A percentile compares a stretch with the other conserved stretches of the same genome.
Evolutionary conservation across 345 rosid genomes (phyloP).

Genomic region (Lenwebbia sp.): DNA sequence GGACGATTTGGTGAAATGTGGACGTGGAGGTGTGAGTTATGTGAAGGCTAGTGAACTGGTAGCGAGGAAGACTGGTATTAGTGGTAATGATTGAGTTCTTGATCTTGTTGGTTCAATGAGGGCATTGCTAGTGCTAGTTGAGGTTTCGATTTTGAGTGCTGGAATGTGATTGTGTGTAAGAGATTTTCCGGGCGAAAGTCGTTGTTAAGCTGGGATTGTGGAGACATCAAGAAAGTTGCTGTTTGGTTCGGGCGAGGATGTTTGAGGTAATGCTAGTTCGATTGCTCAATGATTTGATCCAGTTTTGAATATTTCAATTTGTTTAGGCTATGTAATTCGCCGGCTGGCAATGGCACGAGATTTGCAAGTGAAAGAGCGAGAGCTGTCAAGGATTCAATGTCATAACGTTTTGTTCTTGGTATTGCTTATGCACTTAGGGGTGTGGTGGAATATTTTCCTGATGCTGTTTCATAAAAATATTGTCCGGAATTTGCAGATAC

Average conservation of each 20-base stretch:
- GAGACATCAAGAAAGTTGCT: neutral
- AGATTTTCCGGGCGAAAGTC: neutral
- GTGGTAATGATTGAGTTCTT: neutral
- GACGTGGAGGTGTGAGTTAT: constrained; percentile 10
- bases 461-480: neutral
- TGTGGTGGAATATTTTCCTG: neutral
- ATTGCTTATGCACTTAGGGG: neutral
- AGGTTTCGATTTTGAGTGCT: neutral
- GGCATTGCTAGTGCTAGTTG: neutral
- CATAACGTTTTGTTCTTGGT: neutral
- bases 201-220: neutral
- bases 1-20: constrained; percentile 5
- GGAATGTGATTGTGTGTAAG: neutral
- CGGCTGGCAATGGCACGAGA: neutral
- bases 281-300: neutral
- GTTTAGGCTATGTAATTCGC: neutral
- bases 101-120: neutral
- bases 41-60: constrained; percentile 38
- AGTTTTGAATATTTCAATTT: neutral
- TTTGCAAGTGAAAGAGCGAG: neutral
- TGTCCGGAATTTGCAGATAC: neutral
- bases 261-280: neutral
- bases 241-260: neutral
- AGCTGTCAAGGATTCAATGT: neutral
- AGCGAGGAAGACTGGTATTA: constrained; percentile 16